phyloP scores from a whole-genome alignment of 2,329 filamentous ascomycete species.

The Diaporthe vaccinii region DNA sequence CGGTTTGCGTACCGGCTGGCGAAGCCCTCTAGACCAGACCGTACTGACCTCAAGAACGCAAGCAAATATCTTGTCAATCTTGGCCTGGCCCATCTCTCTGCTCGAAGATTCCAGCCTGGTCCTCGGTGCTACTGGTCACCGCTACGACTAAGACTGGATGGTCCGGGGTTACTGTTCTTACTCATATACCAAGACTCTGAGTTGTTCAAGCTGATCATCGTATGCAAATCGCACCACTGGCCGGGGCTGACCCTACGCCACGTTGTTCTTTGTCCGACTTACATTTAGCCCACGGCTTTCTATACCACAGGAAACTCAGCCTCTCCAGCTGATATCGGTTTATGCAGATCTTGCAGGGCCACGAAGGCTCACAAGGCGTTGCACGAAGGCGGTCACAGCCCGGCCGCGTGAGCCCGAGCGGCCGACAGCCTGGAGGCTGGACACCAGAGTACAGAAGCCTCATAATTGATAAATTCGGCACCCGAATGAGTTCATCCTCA shows the following conservation, averaged over 20 bases:
- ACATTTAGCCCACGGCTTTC: neutral
- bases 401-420: conserved; percentile 25
- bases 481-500: neutral
- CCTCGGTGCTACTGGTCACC: neutral
- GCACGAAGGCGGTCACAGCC: conserved; percentile 33
- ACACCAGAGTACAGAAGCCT: conserved; percentile 14
- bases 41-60: neutral
- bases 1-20: neutral
- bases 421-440: conserved; percentile 21
- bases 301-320: conserved; percentile 15
- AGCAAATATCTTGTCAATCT: neutral
- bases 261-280: conserved; percentile 9
- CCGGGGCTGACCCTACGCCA: conserved; percentile 3
- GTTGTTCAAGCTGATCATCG: conserved; percentile 16
- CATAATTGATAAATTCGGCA: neutral
- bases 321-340: conserved; percentile 7
- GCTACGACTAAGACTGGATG: conserved; percentile 4
- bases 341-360: neutral
- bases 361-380: conserved; percentile 26
- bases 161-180: neutral
- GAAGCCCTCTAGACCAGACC: too few relatives aligned
- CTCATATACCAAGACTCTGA: neutral
- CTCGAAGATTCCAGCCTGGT: neutral
- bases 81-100: neutral
- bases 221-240: conserved; percentile 6